Evolutionary conservation across 306 rosid genomes (phyloP), one percentile per base, ranked within the genome.

Genomic region (Vigna radiata): DNA sequence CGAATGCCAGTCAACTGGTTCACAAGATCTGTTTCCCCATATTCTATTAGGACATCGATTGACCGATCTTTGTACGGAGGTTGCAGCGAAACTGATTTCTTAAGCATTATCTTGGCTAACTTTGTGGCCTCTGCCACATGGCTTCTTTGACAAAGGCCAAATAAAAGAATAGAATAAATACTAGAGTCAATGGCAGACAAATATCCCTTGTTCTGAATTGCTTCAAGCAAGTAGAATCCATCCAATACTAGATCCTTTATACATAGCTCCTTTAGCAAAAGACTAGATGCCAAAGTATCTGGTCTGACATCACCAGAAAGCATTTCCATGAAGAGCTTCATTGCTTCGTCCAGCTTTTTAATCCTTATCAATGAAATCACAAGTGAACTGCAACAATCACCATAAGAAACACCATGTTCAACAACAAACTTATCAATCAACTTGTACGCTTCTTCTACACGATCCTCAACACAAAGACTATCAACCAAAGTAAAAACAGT

Each of bases 341-440:
- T 90, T 13, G 96, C 94, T 83, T 85, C 97, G 18, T 86, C 87
- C 21, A 72, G 49, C 68, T 46, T 85, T 76, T 85, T 83, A 17
- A 58, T 76, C 78, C 71, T 85, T 60, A 85, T 81, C 83, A 94
- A 83, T 16, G 88, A 81, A 74, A 92, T 77, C 75, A 90, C 90
- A 43, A 94, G 86, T 50, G 92, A 86, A 72, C 89, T 94, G 70
- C 82, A 87, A 70, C 91, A 90, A 83, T 90, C 90, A 53, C 85
- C 86, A 8, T 85, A 83, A 0, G 91, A 87, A 48, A 88, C 90
- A 58, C 86, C 73, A n/a, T 84, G 86, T 60, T 87, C 87, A 13
- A 48, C 72, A 33, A 84, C 89, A 69, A 82, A 75, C 55, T 84
- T 90, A 50, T 86, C 91, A 70, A 87, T 77, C 87, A 92, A 72